Evolutionary conservation across 2,329 filamentous ascomycete species (phyloP), one percentile per base, ranked within the genome.

Genomic region (Venturia asperata): DNA sequence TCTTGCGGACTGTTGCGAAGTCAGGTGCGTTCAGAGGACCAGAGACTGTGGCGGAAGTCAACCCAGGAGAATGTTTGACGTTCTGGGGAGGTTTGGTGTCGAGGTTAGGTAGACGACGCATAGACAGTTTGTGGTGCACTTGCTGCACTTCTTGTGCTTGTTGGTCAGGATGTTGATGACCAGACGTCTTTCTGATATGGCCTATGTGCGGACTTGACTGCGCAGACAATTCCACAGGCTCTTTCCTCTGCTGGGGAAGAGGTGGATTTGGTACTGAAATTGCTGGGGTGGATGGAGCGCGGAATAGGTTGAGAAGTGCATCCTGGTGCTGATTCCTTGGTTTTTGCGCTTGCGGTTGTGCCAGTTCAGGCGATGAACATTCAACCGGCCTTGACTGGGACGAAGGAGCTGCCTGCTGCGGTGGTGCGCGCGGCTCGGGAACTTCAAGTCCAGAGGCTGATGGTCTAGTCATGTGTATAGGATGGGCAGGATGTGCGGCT

Each of bases 231-330:
- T 74, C 70, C 15, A 70, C 68, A 27, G 64, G 67, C 49, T 69
- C 66, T 64, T 41, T 42, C 17, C 27, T 45, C 24, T 43, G 39
- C 42, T 27, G 30, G 10, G 21, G 43, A 11, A 45, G 62, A 9
- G 47, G 30, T 11, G 34, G 47, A 24, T 19, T 24, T 9, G 3
- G 47, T 27, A 49, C 19, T 21, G 10, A 34, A 27, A 70, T 67
- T 56, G 71, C 71, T 19, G 72, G 63, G 19, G 68, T 68, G 1
- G 71, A 69, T 2, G 74, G 71, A 4, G 72, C 70, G 15, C 73
- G 73, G 69, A 83, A 81, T 1, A 82, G 70, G 65, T 75, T 77
- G 30, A 83, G 70, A 27, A 83, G 69, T 9, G 76, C 74, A 62
- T 76, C 75, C 67, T 81, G 79, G 62, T 81, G 79, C 62, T 27